Conservation (phyloP, 2,329 filamentous ascomycete species). For the Juglanconis oblonga region DNA sequence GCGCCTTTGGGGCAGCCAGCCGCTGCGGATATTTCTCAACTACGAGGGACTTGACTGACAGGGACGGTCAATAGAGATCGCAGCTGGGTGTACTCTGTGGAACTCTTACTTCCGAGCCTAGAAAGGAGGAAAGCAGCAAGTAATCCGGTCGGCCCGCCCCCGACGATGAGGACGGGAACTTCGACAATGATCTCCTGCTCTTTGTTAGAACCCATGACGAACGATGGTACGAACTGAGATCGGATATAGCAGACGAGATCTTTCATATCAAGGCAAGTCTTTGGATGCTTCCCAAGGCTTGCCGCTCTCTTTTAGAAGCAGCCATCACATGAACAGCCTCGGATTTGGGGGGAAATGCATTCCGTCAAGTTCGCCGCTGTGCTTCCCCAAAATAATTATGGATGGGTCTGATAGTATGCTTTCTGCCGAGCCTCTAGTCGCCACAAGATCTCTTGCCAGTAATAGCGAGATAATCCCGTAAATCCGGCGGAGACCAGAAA, state of each 20-base stretch:
- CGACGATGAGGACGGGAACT: slow-evolving; percentile 34
- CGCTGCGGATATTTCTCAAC: slow-evolving; percentile 30
- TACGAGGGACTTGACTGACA: slow-evolving; percentile 26
- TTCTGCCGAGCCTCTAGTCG: too few species aligned
- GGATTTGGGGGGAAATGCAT: not conserved
- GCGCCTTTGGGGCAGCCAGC: slow-evolving; percentile 31
- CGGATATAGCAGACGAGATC: too few species aligned
- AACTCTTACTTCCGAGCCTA: slow-evolving; percentile 24
- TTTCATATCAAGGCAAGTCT: too few species aligned
- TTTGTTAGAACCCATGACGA: not conserved
- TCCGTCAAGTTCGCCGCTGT: not conserved
- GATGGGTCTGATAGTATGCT: too few species aligned
- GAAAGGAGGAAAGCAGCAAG: slow-evolving; percentile 32
- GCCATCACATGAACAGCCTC: not conserved
- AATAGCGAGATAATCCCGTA: not conserved
- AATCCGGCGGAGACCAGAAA: not conserved
- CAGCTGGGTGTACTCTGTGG: not conserved
- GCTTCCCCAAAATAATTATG: too few species aligned
- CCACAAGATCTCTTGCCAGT: not conserved
- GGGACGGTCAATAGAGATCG: too few species aligned
- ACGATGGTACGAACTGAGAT: not conserved
- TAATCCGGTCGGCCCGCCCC: slow-evolving; percentile 34
- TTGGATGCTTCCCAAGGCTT: not conserved
- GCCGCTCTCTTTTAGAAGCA: not conserved
- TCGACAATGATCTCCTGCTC: slow-evolving; percentile 9